Percentiles rank a stretch among this genome's conserved stretches.
Evolutionary conservation across 164 flowering plant species (phyloP).

Genomic region (Macadamia integrifolia): DNA sequence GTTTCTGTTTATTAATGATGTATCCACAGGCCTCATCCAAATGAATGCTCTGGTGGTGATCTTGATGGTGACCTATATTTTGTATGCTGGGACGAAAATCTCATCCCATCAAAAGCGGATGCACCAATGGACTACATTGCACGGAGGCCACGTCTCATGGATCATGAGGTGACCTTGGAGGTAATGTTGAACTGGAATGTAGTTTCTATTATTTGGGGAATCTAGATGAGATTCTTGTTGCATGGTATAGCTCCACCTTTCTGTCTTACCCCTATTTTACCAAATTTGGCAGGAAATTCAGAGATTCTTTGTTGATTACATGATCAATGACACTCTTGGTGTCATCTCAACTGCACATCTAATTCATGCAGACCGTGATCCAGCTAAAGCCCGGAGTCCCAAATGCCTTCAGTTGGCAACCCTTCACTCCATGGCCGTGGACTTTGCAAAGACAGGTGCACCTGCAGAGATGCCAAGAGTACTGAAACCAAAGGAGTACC

Average conservation of each 20-base stretch:
- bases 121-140: slow-evolving; percentile 87
- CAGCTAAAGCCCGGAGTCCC: slow-evolving; percentile 57
- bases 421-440: slow-evolving; percentile 97
- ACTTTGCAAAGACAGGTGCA: slow-evolving; percentile 94
- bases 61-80: slow-evolving; percentile 90
- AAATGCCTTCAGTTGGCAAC: slow-evolving; percentile 76
- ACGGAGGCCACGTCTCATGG: slow-evolving; percentile 71
- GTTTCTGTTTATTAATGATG: background rate
- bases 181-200: slow-evolving; percentile 23
- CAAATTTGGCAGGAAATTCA: slow-evolving; percentile 70
- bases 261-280: background rate
- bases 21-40: slow-evolving; percentile 86
- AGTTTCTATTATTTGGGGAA: background rate
- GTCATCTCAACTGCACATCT: slow-evolving; percentile 71
- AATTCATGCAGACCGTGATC: slow-evolving; percentile 81
- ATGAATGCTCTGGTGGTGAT: slow-evolving; percentile 99
- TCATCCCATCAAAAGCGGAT: slow-evolving; percentile 57
- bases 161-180: slow-evolving; percentile 89
- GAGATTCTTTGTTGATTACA: slow-evolving; percentile 78
- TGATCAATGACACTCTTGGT: slow-evolving; percentile 85
- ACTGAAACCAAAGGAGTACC: slow-evolving; percentile 70
- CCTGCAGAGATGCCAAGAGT: slow-evolving; percentile 84
- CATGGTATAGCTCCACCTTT: background rate
- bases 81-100: slow-evolving; percentile 75
- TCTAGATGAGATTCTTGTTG: background rate